These are phyloP conservation scores for Fonsecaea pedrosoi DNA, from an alignment of 2,329 filamentous ascomycete genomes.

Conservation along the genomic window DNA sequence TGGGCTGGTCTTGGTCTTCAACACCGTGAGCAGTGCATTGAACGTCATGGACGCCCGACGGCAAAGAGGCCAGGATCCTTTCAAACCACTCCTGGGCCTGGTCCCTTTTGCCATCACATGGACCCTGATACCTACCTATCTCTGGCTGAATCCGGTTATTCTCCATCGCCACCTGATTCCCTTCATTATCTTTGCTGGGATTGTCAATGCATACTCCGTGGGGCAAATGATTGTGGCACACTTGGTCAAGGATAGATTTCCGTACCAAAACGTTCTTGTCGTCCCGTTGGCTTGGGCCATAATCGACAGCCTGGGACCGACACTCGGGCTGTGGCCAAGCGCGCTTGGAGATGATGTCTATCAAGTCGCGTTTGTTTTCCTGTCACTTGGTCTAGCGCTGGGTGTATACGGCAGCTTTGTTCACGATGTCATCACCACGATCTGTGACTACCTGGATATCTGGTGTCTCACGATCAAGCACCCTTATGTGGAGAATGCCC, in stretches of 20 bases:
- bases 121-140: slow-evolving; percentile 76
- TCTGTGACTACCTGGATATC: slow-evolving; percentile 97
- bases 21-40: slow-evolving; percentile 73
- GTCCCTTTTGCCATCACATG: slow-evolving; percentile 80
- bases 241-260: slow-evolving; percentile 84
- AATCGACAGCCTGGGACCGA: slow-evolving; percentile 77
- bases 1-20: slow-evolving; percentile 78
- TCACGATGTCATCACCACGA: slow-evolving; percentile 92
- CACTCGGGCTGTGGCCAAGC: slow-evolving; percentile 74
- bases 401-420: slow-evolving; percentile 98
- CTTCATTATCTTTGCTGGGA: slow-evolving; percentile 84
- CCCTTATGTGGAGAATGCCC: slow-evolving; percentile 56
- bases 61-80: slow-evolving; percentile 72
- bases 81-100: slow-evolving; percentile 74
- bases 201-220: slow-evolving; percentile 93
- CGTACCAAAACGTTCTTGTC: slow-evolving; percentile 85
- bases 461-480: slow-evolving; percentile 99
- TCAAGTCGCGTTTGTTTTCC: slow-evolving; percentile 89
- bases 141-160: slow-evolving; percentile 84
- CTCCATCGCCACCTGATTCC: slow-evolving; percentile 83
- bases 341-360: slow-evolving; percentile 78
- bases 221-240: slow-evolving; percentile 96
- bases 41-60: slow-evolving; percentile 86
- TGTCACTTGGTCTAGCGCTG: slow-evolving; percentile 80
- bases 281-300: slow-evolving; percentile 80